Evolutionary conservation across 176 grass and related monocot genomes (phyloP).

Genomic region (Guadua angustifolia): DNA sequence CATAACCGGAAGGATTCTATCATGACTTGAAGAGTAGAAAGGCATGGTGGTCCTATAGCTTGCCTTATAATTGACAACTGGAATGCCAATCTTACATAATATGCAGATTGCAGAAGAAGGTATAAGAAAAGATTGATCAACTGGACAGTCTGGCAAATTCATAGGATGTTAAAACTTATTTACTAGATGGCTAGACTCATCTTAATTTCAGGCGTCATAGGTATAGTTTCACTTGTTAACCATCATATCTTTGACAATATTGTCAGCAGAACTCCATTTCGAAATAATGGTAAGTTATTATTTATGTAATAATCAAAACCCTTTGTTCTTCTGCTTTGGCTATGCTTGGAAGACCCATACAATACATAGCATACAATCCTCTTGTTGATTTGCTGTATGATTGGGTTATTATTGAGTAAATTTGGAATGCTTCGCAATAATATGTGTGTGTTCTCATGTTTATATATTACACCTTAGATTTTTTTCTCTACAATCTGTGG

Average conservation of each 20-base stretch:
- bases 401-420: slow-evolving; percentile 3
- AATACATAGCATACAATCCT: neutral
- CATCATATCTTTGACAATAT: slow-evolving; percentile 18
- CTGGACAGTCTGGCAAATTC: neutral
- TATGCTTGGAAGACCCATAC: neutral
- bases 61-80: slow-evolving; percentile 16
- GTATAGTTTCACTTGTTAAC: slow-evolving; percentile 4
- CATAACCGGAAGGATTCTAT: neutral
- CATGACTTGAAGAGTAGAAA: slow-evolving; percentile 13
- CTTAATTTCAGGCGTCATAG: neutral
- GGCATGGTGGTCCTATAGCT: neutral
- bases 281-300: neutral
- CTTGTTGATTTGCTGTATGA: neutral
- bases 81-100: neutral
- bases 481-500: neutral
- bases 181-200: neutral
- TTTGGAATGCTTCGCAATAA: neutral
- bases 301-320: neutral
- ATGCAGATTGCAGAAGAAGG: neutral
- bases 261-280: neutral
- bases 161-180: neutral
- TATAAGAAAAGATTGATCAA: slow-evolving; percentile 13
- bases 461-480: neutral
- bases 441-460: neutral
- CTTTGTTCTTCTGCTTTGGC: neutral